Conservation (phyloP, 441 rosid species). For the Dalechampia spathulata region DNA sequence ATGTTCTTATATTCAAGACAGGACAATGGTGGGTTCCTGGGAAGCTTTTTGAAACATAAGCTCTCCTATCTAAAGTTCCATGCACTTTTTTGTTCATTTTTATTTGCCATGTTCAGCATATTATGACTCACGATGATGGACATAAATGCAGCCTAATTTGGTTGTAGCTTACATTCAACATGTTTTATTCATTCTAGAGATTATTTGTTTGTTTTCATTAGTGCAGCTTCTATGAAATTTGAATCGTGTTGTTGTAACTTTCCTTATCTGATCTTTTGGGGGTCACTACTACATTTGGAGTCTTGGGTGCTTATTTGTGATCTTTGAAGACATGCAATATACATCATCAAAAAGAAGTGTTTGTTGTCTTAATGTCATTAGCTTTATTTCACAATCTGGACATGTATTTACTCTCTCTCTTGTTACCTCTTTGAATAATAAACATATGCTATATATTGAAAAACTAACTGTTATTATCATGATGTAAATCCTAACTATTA, state of each 20-base stretch:
- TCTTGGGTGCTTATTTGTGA: background rate
- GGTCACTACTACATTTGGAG: background rate
- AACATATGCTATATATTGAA: no score
- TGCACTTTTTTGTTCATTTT: background rate
- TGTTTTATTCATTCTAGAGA: background rate
- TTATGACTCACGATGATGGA: slow-evolving; percentile 13
- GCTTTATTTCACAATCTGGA: background rate
- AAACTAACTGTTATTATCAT: background rate
- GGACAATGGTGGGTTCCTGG: slow-evolving; percentile 95
- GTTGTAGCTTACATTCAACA: background rate
- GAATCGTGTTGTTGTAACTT: no score
- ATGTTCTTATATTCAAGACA: slow-evolving; percentile 65
- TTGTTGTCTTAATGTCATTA: background rate
- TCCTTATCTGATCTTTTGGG: no score
- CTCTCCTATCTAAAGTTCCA: slow-evolving; percentile 6
- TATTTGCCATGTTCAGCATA: background rate
- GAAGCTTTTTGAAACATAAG: slow-evolving; percentile 72
- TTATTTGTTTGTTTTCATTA: background rate
- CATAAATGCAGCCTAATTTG: background rate
- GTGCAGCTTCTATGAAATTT: no score
- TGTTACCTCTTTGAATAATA: background rate
- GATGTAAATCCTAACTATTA: background rate
- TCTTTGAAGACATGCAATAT: background rate
- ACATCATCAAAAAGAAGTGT: no score
- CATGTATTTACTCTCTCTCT: background rate